phyloP scores from a whole-genome alignment of 2,329 filamentous ascomycete species.

The Helotiales sp. region DNA sequence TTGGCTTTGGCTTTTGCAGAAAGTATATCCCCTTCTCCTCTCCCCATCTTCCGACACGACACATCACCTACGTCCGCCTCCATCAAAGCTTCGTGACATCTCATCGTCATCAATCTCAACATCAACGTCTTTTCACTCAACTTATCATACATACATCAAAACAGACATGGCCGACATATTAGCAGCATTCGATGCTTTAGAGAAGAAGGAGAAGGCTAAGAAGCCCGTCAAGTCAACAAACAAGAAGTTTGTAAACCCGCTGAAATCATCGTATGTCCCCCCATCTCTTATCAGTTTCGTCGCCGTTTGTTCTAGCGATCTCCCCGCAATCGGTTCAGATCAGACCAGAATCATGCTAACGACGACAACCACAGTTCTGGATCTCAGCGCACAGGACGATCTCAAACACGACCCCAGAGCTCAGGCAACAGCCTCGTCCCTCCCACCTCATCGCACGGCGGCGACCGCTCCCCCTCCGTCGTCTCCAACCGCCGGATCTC shows the following conservation, averaged over 20 bases:
- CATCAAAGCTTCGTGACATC: background rate
- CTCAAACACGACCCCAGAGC: slow-evolving; percentile 11
- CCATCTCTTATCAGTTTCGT: slow-evolving; percentile 2
- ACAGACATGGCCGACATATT: slow-evolving; percentile 69
- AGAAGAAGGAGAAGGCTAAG: slow-evolving; percentile 21
- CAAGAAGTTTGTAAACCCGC: slow-evolving; percentile 25
- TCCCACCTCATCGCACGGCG: background rate
- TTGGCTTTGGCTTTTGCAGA: background rate
- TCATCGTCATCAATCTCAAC: background rate
- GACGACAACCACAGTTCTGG: background rate
- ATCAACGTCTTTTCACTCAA: background rate
- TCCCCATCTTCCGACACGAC: background rate
- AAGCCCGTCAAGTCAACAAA: slow-evolving; percentile 23
- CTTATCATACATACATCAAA: background rate
- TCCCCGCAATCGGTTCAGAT: background rate
- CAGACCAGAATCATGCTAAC: slow-evolving; percentile 7
- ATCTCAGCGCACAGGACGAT: slow-evolving; percentile 8
- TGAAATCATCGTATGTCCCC: slow-evolving; percentile 19
- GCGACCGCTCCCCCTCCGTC: slow-evolving; percentile 30
- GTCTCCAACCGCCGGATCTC: slow-evolving; percentile 36
- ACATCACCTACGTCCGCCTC: background rate
- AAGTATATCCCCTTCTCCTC: slow-evolving; percentile 6
- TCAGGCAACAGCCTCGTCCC: slow-evolving; percentile 13
- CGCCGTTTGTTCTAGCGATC: slow-evolving; percentile 1
- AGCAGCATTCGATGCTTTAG: slow-evolving; percentile 22